Percentiles rank a stretch among this genome's conserved stretches.
phyloP scores from a whole-genome alignment of 345 rosid species.

The Kernera saxatilis region DNA sequence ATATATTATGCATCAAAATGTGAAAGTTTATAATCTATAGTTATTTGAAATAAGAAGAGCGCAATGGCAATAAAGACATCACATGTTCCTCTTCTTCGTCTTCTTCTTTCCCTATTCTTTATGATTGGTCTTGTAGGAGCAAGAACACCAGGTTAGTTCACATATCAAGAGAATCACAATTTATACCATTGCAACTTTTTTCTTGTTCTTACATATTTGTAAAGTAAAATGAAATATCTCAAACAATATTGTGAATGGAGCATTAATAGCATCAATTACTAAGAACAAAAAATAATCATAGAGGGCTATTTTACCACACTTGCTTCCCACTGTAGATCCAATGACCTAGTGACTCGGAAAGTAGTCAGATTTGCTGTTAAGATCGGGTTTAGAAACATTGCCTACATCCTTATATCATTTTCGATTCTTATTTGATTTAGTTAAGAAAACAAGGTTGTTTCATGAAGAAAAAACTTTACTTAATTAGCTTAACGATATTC shows the following conservation, averaged over 20 bases:
- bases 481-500: not conserved
- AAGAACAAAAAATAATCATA: not conserved
- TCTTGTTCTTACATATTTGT: not conserved
- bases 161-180: not conserved
- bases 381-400: too few species aligned
- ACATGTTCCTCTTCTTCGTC: not conserved
- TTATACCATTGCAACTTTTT: not conserved
- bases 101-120: constrained; percentile 2
- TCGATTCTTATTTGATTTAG: not conserved
- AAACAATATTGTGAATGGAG: not conserved
- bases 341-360: too few species aligned
- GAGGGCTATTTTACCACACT: not conserved
- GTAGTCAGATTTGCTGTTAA: too few species aligned
- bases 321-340: too few species aligned
- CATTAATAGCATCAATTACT: not conserved
- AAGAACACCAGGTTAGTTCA: not conserved
- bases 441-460: not conserved
- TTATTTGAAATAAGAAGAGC: not conserved
- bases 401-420: not conserved
- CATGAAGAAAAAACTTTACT: not conserved
- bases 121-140: not conserved
- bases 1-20: not conserved
- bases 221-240: not conserved
- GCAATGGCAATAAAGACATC: not conserved
- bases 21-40: not conserved